These are phyloP conservation scores for Ceratopteris richardii DNA, from an alignment of 75 land plant genomes.

Conservation along the genomic window DNA sequence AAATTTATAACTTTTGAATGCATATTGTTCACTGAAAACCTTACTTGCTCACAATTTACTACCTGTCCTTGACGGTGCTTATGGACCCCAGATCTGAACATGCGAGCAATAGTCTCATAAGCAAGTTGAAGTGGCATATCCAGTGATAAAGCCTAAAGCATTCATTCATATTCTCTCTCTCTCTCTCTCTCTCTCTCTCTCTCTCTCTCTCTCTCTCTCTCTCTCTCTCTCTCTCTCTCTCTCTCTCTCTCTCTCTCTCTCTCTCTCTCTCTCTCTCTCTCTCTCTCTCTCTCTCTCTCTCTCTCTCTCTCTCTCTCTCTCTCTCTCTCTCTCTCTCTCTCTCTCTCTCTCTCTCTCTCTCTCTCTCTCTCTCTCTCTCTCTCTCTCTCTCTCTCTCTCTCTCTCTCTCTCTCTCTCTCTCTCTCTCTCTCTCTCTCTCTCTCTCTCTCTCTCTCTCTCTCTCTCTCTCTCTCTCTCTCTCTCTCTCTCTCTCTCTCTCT, in stretches of 20 bases:
- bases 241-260: not conserved
- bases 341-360: no score
- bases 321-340: no score
- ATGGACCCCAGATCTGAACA: constrained; percentile 85
- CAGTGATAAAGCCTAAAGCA: constrained; percentile 75
- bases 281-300: not conserved
- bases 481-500: no score
- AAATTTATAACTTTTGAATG: no score
- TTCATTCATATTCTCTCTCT: not conserved
- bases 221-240: not conserved
- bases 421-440: no score
- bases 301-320: no score
- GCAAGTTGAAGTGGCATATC: constrained; percentile 94
- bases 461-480: no score
- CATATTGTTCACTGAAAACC: not conserved
- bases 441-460: no score
- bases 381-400: no score
- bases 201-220: not conserved
- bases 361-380: no score
- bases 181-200: not conserved
- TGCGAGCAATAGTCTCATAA: constrained; percentile 70
- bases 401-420: no score
- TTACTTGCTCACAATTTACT: no score
- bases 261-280: not conserved
- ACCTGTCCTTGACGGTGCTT: constrained; percentile 95